A percentile compares a stretch with the other conserved stretches of the same genome.
phyloP scores from a whole-genome alignment of 495 filamentous ascomycete species.

The Xylaria grammica region DNA sequence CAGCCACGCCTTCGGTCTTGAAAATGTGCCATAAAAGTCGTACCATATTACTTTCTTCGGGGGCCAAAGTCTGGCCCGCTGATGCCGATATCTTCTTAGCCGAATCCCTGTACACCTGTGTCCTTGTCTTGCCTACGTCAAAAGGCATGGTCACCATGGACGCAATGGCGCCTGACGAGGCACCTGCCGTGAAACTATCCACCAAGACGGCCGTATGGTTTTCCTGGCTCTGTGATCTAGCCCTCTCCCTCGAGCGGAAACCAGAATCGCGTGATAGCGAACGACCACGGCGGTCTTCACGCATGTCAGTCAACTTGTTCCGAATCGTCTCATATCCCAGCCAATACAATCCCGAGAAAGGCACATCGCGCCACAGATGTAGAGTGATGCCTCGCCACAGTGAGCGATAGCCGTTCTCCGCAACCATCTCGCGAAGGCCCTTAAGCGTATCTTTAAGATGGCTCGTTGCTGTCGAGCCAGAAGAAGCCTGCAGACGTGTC shows the following conservation, averaged over 20 bases:
- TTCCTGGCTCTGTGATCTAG: conserved; percentile 55
- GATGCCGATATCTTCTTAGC: conserved; percentile 32
- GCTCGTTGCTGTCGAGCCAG: conserved; percentile 54
- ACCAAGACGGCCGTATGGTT: conserved; percentile 74
- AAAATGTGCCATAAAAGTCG: conserved; percentile 88
- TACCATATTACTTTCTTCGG: conserved; percentile 75
- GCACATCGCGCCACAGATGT: conserved; percentile 95
- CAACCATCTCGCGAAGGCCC: conserved; percentile 80
- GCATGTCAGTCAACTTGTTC: conserved; percentile 64
- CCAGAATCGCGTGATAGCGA: conserved; percentile 36
- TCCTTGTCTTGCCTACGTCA: conserved; percentile 95
- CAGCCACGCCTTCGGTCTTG: conserved; percentile 76
- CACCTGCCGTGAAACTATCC: conserved; percentile 88
- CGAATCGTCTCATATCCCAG: conserved; percentile 91
- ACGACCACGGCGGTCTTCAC: conserved; percentile 54
- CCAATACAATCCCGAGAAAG: conserved; percentile 97
- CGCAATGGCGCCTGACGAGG: conserved; percentile 78
- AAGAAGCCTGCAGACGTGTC: conserved; percentile 86
- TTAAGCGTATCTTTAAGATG: conserved; percentile 75
- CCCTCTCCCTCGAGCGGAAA: conserved; percentile 43
- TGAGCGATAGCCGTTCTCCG: conserved; percentile 72
- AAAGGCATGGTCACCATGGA: conserved; percentile 94
- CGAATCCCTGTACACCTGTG: conserved; percentile 74
- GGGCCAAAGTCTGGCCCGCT: conserved; percentile 48
- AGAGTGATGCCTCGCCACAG: conserved; percentile 93